A percentile compares a stretch with the other conserved stretches of the same genome.
Evolutionary conservation across 2,329 filamentous ascomycete genomes (phyloP).

Genomic region (Colletotrichum spinosum): DNA sequence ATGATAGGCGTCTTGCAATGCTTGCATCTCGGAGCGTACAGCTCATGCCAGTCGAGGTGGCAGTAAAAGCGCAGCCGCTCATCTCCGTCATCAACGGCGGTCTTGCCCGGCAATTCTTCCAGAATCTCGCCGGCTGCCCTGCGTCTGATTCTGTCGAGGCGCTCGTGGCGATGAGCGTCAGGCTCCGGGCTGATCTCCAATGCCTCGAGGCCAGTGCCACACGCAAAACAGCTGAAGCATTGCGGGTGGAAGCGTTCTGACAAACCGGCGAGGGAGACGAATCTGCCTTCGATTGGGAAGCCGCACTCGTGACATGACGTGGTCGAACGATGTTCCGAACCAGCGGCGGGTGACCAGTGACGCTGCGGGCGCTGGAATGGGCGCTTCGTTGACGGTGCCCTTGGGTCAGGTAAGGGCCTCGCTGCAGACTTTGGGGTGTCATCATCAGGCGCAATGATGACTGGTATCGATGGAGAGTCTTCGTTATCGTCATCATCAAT

Average conservation of each 20-base stretch:
- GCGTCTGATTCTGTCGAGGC: constrained; percentile 78
- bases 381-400: constrained; percentile 43
- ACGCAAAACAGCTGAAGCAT: constrained; percentile 91
- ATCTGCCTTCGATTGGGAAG: constrained; percentile 87
- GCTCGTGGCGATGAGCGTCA: constrained; percentile 74
- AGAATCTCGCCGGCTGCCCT: constrained; percentile 69
- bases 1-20: constrained; percentile 97
- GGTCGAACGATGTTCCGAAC: constrained; percentile 41
- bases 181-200: constrained; percentile 98
- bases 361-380: constrained; percentile 56
- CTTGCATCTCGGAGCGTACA: constrained; percentile 92
- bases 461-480: constrained; percentile 40
- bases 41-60: constrained; percentile 98
- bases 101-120: constrained; percentile 71
- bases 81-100: constrained; percentile 78
- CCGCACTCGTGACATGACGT: constrained; percentile 84
- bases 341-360: constrained; percentile 71
- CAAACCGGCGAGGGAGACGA: constrained; percentile 83
- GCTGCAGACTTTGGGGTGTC: constrained; percentile 36
- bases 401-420: constrained; percentile 62
- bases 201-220: constrained; percentile 88
- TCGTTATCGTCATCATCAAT: constrained; percentile 28
- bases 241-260: constrained; percentile 87
- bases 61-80: constrained; percentile 88
- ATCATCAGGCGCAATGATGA: constrained; percentile 61